Conservation (phyloP, 2,329 filamentous ascomycete genomes). For the Orbilia brochopaga region DNA sequence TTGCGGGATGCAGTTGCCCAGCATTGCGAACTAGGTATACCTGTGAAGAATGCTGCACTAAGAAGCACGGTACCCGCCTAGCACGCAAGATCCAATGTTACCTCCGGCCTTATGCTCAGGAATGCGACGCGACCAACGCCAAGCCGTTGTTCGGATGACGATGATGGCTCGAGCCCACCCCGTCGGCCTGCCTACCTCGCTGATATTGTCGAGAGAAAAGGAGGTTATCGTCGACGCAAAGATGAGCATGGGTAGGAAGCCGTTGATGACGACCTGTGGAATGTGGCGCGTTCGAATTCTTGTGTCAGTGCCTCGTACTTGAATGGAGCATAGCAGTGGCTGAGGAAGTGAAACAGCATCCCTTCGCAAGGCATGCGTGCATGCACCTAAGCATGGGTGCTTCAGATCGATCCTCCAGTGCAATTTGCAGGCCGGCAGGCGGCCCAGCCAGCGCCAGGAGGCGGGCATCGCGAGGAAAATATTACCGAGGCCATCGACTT, state of each 20-base stretch:
- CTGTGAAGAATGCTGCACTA: constrained; percentile 49
- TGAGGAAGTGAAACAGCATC: no score
- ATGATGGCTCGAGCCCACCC: not conserved
- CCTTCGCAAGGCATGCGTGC: no score
- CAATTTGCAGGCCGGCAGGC: not conserved
- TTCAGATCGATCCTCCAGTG: not conserved
- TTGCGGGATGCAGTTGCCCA: constrained; percentile 11
- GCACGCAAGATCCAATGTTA: constrained; percentile 12
- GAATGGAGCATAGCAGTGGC: not conserved
- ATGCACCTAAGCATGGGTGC: no score
- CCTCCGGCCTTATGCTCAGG: constrained; percentile 23
- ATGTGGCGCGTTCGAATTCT: constrained; percentile 48
- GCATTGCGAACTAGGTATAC: constrained; percentile 23
- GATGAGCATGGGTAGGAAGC: constrained; percentile 49
- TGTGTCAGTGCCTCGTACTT: constrained; percentile 15
- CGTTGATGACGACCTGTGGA: constrained; percentile 50
- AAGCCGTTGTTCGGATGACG: constrained; percentile 1
- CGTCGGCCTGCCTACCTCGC: constrained; percentile 29
- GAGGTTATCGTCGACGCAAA: constrained; percentile 49
- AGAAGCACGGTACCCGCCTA: constrained; percentile 49
- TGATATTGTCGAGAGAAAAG: constrained; percentile 49
- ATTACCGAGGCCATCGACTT: constrained; percentile 54
- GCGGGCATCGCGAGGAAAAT: constrained; percentile 30
- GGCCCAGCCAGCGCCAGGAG: not conserved
- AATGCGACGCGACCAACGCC: constrained; percentile 42